These are phyloP conservation scores for Oenanthe sinensis DNA, from an alignment of 129 eudicot species.

Conservation along the genomic window DNA sequence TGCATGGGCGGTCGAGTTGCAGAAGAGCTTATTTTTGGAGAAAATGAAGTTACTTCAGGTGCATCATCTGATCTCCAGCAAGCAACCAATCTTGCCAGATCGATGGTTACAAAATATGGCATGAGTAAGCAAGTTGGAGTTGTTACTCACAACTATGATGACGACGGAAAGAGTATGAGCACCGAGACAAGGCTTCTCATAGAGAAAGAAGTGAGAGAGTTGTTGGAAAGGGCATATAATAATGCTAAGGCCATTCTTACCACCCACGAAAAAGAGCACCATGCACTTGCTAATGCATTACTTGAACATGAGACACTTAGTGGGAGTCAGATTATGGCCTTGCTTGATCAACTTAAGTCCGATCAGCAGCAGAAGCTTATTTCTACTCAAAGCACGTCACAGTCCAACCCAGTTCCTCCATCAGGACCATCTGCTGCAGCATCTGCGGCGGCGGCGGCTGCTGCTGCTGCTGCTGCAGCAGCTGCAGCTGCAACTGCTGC, in stretches of 20 bases:
- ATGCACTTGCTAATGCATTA: conserved; percentile 74
- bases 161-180: conserved; percentile 92
- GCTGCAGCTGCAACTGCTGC: conserved; percentile 12
- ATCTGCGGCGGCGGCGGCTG: conserved; percentile 50
- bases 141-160: conserved; percentile 79
- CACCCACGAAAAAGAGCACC: conserved; percentile 54
- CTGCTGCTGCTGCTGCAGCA: conserved; percentile 7
- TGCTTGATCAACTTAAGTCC: conserved; percentile 45
- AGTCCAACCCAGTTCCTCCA: conserved; percentile 40
- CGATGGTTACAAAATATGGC: conserved; percentile 93
- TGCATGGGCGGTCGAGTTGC: conserved; percentile 98
- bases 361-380: conserved; percentile 29
- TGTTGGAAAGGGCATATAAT: conserved; percentile 64
- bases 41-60: conserved; percentile 84
- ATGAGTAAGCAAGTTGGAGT: conserved; percentile 87
- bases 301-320: conserved; percentile 77
- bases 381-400: conserved; percentile 30
- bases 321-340: conserved; percentile 62
- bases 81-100: conserved; percentile 77
- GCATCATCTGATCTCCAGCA: conserved; percentile 79
- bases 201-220: conserved; percentile 69
- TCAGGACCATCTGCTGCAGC: conserved; percentile 52
- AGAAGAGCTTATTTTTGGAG: conserved; percentile 93
- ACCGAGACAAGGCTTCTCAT: conserved; percentile 72
- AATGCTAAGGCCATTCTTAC: conserved; percentile 69